These are phyloP conservation scores for Cystofilobasidium macerans DNA, from an alignment of 768 basidiomycete species.

Conservation along the genomic window DNA sequence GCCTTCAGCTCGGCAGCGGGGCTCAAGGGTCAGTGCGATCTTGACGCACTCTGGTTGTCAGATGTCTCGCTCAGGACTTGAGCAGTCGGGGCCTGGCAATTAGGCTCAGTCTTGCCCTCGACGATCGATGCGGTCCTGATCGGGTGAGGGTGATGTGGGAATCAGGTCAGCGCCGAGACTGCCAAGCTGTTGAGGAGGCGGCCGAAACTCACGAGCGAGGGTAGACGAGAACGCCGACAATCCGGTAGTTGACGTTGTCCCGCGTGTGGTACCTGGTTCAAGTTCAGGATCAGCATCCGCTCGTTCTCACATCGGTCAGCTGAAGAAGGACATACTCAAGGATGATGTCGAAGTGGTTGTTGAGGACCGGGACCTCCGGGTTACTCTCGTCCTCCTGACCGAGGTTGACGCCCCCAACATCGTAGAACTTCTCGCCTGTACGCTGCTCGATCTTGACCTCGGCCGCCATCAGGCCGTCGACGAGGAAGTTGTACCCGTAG, in stretches of 20 bases:
- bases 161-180: neutral
- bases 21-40: neutral
- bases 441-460: conserved; percentile 77
- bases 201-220: conserved; percentile 18
- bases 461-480: conserved; percentile 86
- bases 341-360: conserved; percentile 72
- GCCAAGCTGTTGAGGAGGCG: neutral
- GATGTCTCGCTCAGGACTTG: conserved; percentile 53
- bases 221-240: conserved; percentile 86
- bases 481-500: conserved; percentile 86
- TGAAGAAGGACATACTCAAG: conserved; percentile 5
- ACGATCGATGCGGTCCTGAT: conserved; percentile 32
- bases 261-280: conserved; percentile 63
- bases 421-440: conserved; percentile 76
- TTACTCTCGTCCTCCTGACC: conserved; percentile 49
- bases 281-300: conserved; percentile 6
- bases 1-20: neutral
- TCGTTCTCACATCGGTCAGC: neutral
- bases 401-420: conserved; percentile 78
- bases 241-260: conserved; percentile 57
- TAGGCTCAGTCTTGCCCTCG: conserved; percentile 26
- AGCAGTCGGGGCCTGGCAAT: conserved; percentile 32
- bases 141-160: too few relatives aligned
- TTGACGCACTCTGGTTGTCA: conserved; percentile 41
- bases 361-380: conserved; percentile 55